phyloP scores from a whole-genome alignment of 176 grass and related monocot species.

The Areca catechu region DNA sequence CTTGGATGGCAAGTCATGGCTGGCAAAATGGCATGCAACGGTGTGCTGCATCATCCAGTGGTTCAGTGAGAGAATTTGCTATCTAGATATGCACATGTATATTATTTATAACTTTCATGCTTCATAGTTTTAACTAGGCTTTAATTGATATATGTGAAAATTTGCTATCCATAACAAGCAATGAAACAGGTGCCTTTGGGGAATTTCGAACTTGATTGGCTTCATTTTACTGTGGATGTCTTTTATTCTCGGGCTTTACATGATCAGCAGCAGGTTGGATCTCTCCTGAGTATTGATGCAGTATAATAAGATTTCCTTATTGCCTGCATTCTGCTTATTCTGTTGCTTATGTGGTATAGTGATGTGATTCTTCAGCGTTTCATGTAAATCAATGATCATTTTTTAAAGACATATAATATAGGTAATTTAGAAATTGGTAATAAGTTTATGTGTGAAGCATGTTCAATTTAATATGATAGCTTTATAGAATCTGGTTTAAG shows the following conservation, averaged over 20 bases:
- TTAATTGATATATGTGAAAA: slow-evolving; percentile 12
- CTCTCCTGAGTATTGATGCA: slow-evolving; percentile 2
- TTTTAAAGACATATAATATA: too few species aligned
- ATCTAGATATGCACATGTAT: slow-evolving; percentile 96
- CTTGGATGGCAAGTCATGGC: slow-evolving; percentile 95
- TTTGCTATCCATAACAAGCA: slow-evolving; percentile 19
- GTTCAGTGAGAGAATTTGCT: slow-evolving; percentile 93
- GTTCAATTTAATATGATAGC: too few species aligned
- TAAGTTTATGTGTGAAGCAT: too few species aligned
- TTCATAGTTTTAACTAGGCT: slow-evolving; percentile 12
- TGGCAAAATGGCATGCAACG: slow-evolving; percentile 94
- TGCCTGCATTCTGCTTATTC: background rate
- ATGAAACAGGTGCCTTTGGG: slow-evolving; percentile 86
- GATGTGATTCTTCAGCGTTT: too few species aligned
- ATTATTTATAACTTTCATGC: slow-evolving; percentile 6
- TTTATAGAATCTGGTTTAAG: too few species aligned
- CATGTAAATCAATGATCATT: too few species aligned
- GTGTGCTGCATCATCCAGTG: slow-evolving; percentile 87
- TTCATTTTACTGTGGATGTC: slow-evolving; percentile 83
- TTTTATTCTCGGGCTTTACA: slow-evolving; percentile 91
- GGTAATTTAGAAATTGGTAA: too few species aligned
- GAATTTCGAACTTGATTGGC: slow-evolving; percentile 95
- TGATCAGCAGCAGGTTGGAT: slow-evolving; percentile 89
- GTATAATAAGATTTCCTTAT: slow-evolving; percentile 1
- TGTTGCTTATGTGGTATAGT: too few species aligned